Base-by-base conservation (phyloP, 257 asterid species). In the Linderniella brevidens region DNA sequence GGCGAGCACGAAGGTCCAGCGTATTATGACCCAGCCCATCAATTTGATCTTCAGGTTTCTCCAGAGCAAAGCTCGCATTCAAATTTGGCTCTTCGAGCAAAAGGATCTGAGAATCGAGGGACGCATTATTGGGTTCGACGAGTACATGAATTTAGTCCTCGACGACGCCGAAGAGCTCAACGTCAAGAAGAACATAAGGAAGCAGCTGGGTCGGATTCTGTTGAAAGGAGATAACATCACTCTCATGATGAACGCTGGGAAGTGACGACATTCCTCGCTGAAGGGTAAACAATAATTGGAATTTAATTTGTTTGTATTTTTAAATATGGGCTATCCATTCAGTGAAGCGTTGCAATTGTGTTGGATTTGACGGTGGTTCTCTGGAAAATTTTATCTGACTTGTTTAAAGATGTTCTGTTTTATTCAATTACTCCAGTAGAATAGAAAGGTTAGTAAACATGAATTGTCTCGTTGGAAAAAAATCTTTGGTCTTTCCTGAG, bases 71-170 rank as follows among this genome's bases (percentile, higher is more conserved):
- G 69, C 78, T 42, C 83, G 83, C 50, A 75, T 75, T 63, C 76
- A 75, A 68, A 75, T 75, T 59, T 75, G 83, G 79, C 77, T 75
- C 55, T 75, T 75, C 35, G 83, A 75, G 74, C 79, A 75, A 74
- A 75, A 75, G 64, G 83, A 75, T 75, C 52, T 58, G 64, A 60
- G 79, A 55, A 75, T 75, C 37, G 79, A 75, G 53, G 79, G 79
- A 36, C 68, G 83, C 11, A 71, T 75, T 3, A 75, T 75, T 54
- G 81, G 81, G 50, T 74, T 74, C 9, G 81, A 74, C 55, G 81
- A 74, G 59, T 74, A 74, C 69, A 74, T 74, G 78, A 70, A 74
- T 59, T 65, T 74, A 75, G 82, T 74, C 41, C 18, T 74, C 63
- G 82, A 74, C 13, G 78, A 71, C 8, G 74, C 78, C n/a, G 74